phyloP scores from a whole-genome alignment of 2,329 filamentous ascomycete genomes.

The Septoria petroselini region DNA sequence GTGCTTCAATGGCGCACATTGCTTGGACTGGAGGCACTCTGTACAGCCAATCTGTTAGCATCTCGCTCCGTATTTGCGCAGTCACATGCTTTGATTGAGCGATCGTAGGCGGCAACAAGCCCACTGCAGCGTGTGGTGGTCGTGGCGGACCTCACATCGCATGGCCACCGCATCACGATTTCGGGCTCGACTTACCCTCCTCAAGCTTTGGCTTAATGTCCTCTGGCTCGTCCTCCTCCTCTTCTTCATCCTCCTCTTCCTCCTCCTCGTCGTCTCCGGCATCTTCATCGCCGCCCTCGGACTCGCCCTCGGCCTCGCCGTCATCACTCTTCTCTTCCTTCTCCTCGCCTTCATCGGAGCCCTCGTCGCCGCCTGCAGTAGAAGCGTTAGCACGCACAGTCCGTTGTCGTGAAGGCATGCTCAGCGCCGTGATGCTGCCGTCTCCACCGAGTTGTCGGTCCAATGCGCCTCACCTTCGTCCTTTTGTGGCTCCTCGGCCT shows the following conservation, averaged over 20 bases:
- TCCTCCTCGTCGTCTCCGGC: slow-evolving; percentile 63
- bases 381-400: neutral
- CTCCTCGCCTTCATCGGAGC: slow-evolving; percentile 38
- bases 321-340: slow-evolving; percentile 41
- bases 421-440: slow-evolving; percentile 3
- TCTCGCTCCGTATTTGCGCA: neutral
- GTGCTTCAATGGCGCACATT: slow-evolving; percentile 88
- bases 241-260: slow-evolving; percentile 74
- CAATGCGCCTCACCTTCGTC: slow-evolving; percentile 37
- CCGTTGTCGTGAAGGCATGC: slow-evolving; percentile 8
- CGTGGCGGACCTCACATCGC: neutral
- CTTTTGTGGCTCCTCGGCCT: slow-evolving; percentile 58
- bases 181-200: slow-evolving; percentile 66
- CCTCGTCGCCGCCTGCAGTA: slow-evolving; percentile 33
- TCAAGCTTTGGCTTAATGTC: slow-evolving; percentile 86
- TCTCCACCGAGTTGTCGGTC: slow-evolving; percentile 10
- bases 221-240: slow-evolving; percentile 75
- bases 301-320: slow-evolving; percentile 42
- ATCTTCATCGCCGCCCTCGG: slow-evolving; percentile 53
- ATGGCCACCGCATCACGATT: neutral
- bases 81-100: neutral
- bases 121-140: no score
- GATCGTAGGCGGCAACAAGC: no score
- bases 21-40: slow-evolving; percentile 87
- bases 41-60: slow-evolving; percentile 25